Conservation (phyloP, 2,329 filamentous ascomycete species). For the Tolypocladium sp. region DNA sequence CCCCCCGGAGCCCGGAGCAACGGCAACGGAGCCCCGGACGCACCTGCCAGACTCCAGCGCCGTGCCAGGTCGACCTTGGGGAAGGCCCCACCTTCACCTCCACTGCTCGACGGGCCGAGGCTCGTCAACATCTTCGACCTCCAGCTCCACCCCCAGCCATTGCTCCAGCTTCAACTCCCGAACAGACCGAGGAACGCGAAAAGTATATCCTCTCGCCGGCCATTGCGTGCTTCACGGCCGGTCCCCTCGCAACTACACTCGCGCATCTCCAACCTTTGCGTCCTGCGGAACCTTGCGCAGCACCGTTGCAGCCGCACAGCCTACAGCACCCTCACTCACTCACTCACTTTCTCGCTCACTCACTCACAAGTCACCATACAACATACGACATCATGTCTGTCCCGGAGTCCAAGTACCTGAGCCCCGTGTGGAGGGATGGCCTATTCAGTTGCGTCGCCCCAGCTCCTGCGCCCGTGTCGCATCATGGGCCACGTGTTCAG, state of each 20-base stretch:
- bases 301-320: not conserved
- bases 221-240: not conserved
- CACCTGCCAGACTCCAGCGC: not conserved
- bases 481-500: not conserved
- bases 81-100: not conserved
- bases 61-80: not conserved
- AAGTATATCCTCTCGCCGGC: not conserved
- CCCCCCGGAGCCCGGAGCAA: not conserved
- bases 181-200: not conserved
- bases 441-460: constrained; percentile 57
- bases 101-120: not conserved
- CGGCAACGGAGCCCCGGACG: not conserved
- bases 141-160: not conserved
- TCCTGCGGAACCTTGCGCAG: not conserved
- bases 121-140: not conserved
- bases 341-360: not conserved
- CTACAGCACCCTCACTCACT: not conserved
- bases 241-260: not conserved
- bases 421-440: constrained; percentile 75
- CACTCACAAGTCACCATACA: not conserved
- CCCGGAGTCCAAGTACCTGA: constrained; percentile 67
- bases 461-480: not conserved
- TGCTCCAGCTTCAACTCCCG: not conserved
- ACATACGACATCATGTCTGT: constrained; percentile 47
- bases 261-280: not conserved